Evolutionary conservation across 75 land plant genomes (phyloP).

Genomic region (Picea sitchensis): DNA sequence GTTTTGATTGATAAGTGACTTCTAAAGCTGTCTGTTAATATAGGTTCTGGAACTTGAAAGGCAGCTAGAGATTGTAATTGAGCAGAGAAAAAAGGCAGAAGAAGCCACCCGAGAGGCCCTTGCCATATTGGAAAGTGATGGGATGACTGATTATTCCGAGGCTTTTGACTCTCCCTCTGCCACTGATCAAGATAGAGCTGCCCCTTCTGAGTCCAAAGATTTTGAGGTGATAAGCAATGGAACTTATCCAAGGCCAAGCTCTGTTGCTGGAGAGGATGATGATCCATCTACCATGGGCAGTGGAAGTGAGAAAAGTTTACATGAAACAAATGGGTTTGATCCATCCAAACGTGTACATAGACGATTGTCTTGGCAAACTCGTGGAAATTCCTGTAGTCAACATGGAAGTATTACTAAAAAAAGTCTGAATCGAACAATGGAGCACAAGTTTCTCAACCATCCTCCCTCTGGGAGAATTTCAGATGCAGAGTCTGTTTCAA

Average conservation of each 20-base stretch:
- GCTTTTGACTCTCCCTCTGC: constrained; percentile 25
- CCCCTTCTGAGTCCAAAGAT: constrained; percentile 10
- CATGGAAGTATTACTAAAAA: constrained; percentile 12
- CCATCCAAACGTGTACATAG: constrained; percentile 17
- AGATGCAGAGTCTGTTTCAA: constrained; percentile 36
- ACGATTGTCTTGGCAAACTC: constrained; percentile 48
- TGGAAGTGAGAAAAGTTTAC: constrained; percentile 32
- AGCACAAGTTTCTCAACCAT: background rate
- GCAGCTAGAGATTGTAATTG: constrained; percentile 49
- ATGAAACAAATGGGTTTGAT: constrained; percentile 10
- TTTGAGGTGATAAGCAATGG: background rate
- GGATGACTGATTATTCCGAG: constrained; percentile 38
- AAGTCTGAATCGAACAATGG: background rate
- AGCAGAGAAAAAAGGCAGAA: constrained; percentile 71
- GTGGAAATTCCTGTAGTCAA: constrained; percentile 10
- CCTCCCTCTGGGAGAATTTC: background rate
- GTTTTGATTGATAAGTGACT: background rate
- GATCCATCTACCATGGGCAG: constrained; percentile 13
- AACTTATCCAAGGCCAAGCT: background rate
- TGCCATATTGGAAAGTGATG: too few relatives aligned
- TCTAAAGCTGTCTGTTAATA: background rate
- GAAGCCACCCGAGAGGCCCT: too few relatives aligned
- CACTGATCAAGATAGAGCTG: constrained; percentile 35
- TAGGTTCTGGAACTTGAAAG: constrained; percentile 81
- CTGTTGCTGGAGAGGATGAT: constrained; percentile 14